Conservation (phyloP, 257 asterid species). For the Solanum megistacrolobum region DNA sequence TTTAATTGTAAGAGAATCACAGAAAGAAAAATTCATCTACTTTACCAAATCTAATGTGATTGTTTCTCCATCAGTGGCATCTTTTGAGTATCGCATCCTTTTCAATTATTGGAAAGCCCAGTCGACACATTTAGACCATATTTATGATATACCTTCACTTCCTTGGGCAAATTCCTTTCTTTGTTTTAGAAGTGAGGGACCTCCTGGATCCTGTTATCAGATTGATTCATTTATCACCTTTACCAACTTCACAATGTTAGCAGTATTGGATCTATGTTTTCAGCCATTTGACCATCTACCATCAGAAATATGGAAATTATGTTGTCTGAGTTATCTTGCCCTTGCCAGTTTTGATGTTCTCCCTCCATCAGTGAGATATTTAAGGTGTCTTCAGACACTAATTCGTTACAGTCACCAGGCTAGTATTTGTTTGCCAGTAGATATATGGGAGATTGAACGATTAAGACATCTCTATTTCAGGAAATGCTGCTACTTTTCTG, state of each 20-base stretch:
- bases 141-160: neutral
- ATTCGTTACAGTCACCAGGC: neutral
- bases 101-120: neutral
- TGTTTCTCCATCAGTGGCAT: neutral
- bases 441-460: accelerated
- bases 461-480: conserved; percentile 1
- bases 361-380: neutral
- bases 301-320: neutral
- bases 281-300: neutral
- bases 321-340: neutral
- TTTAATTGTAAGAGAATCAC: neutral
- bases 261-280: neutral
- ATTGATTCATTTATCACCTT: neutral
- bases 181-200: neutral
- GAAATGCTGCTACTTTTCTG: neutral
- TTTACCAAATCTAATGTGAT: neutral
- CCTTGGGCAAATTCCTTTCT: neutral
- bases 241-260: neutral
- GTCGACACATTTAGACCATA: neutral
- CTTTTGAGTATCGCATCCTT: neutral
- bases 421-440: neutral
- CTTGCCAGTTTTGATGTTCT: neutral
- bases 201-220: neutral
- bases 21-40: neutral
- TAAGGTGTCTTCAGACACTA: neutral